phyloP scores from a whole-genome alignment of 2,329 filamentous ascomycete species.

The Podosphaera fusca region DNA sequence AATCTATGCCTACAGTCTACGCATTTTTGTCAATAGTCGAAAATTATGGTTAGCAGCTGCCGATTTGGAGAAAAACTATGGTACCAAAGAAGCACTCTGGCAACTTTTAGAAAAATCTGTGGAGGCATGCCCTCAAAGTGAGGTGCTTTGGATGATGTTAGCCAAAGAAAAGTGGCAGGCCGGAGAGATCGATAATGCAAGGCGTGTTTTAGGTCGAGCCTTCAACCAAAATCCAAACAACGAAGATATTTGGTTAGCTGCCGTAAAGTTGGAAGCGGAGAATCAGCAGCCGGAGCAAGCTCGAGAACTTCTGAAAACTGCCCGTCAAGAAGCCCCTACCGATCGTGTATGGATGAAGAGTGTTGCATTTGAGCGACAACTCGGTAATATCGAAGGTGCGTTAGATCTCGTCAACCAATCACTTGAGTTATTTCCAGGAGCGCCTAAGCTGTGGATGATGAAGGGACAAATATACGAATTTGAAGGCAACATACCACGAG shows the following conservation, averaged over 20 bases:
- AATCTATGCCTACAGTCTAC: constrained; percentile 76
- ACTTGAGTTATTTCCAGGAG: constrained; percentile 62
- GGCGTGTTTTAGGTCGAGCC: constrained; percentile 63
- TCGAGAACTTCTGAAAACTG: constrained; percentile 55
- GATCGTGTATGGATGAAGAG: constrained; percentile 96
- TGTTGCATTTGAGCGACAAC: constrained; percentile 74
- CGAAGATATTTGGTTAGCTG: constrained; percentile 92
- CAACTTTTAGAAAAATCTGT: constrained; percentile 79
- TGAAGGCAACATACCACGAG: constrained; percentile 55
- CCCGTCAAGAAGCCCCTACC: constrained; percentile 72
- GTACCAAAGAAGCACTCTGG: constrained; percentile 61
- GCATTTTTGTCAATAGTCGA: constrained; percentile 71
- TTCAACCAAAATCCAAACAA: constrained; percentile 93
- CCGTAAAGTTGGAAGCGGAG: constrained; percentile 88
- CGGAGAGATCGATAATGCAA: constrained; percentile 68
- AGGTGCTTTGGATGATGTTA: constrained; percentile 86
- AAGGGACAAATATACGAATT: constrained; percentile 95
- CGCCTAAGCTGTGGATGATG: constrained; percentile 90
- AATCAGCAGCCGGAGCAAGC: constrained; percentile 65
- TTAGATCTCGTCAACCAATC: constrained; percentile 74
- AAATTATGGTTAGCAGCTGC: constrained; percentile 79
- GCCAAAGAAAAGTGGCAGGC: constrained; percentile 86
- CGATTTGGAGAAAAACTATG: constrained; percentile 77
- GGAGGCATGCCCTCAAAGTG: constrained; percentile 74
- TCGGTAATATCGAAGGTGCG: constrained; percentile 56